Evolutionary conservation across 345 rosid genomes (phyloP).

Genomic region (Pistacia atlantica): DNA sequence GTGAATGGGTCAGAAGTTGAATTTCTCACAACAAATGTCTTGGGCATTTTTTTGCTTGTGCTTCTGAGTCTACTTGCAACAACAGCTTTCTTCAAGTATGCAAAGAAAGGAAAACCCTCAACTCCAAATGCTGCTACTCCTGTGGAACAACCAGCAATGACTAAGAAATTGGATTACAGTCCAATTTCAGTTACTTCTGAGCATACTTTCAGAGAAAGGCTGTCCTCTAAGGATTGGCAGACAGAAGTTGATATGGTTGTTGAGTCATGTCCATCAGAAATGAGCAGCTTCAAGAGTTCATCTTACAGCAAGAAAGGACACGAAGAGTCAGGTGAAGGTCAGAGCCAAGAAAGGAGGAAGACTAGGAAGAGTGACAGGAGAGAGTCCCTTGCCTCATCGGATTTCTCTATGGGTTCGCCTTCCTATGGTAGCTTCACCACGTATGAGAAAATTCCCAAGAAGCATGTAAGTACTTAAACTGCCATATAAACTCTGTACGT

Average conservation of each 20-base stretch:
- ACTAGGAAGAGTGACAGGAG: constrained; percentile 42
- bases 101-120: constrained; percentile 29
- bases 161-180: constrained; percentile 31
- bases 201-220: constrained; percentile 25
- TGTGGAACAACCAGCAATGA: constrained; percentile 18
- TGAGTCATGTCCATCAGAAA: constrained; percentile 58
- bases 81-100: constrained; percentile 31
- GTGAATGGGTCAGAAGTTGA: constrained; percentile 8
- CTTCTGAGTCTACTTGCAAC: constrained; percentile 43
- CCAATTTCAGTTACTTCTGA: constrained; percentile 26
- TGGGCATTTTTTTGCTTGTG: constrained; percentile 32
- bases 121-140: constrained; percentile 18
- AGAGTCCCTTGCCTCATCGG: constrained; percentile 73
- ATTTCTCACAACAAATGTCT: constrained; percentile 3
- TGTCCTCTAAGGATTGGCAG: constrained; percentile 31
- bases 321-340: constrained; percentile 37
- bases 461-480: constrained; percentile 49
- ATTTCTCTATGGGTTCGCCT: constrained; percentile 48
- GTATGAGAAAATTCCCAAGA: constrained; percentile 64
- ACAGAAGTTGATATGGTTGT: constrained; percentile 41
- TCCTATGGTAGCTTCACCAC: constrained; percentile 87
- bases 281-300: constrained; percentile 55
- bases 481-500: neutral
- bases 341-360: constrained; percentile 49
- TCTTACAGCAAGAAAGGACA: constrained; percentile 29